Evolutionary conservation across 768 basidiomycete genomes (phyloP), one percentile per base, ranked within the genome.

Genomic region (Boletus barrowsii): DNA sequence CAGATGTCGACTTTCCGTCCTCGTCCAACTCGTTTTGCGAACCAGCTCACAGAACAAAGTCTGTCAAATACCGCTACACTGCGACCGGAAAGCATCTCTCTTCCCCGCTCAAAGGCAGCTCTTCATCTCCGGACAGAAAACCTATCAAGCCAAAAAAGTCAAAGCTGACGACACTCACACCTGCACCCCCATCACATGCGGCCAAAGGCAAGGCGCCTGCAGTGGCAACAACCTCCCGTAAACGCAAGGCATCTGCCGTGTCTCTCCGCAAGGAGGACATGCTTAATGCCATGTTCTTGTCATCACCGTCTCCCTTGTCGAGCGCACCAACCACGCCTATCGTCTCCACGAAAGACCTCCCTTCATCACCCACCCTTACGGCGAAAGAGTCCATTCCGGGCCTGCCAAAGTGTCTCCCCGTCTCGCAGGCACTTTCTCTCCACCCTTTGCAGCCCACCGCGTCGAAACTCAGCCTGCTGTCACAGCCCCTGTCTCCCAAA

Each of bases 41-140:
- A 22, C 65, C 69, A 1, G 26, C 63, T 1, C 60, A 55, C 13
- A 58, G 48, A 39, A 50, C 67, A 56, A 66, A 62, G 53, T 56
- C 59, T 37, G 62, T 70, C 56, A 72, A 72, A 47, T 70, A 65
- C 53, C 69, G 69, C 49, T 70, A 70, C 51, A 67, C 47, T 6
- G 70, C 66, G 45, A 63, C 65, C 10, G 69, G 70, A 18, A 70
- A 70, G 47, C 69, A 70, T 6, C 70, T 59, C 9, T 72, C 70
- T 41, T 70, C 69, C 14, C 69, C 69, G 35, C 59, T 70, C 55
- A 70, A 60, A 26, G 68, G 67, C 49, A 68, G 30, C 24, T 42
- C 67, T 57, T 66, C 70, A 55, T 72, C 69, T 58, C 70, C 69
- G 57, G 66, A 69, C 20, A 39, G 55, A 55, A 68, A 60, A 11